Base-by-base conservation (phyloP, 139 green algal genomes). In the Micractinium conductrix region DNA sequence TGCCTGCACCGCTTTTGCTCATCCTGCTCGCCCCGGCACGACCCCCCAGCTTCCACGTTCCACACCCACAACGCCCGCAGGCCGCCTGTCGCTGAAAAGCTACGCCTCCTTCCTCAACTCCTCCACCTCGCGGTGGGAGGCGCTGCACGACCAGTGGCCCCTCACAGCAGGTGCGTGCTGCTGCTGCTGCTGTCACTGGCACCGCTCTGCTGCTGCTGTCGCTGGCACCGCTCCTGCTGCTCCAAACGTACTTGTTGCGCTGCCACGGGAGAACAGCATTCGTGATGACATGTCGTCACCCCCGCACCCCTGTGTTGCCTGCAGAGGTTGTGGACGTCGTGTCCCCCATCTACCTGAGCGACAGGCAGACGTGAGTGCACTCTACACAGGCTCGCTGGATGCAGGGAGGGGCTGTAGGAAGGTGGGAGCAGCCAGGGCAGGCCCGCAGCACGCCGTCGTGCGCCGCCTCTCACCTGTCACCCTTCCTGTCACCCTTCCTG, bases 21-120 rank as follows among this genome's bases (percentile, higher is more conserved):
- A 76, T 50, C 70, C 35, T 53, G 19, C 53, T 24, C 53, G 2
- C 53, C 7, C 53, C n/a, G n/a, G n/a, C n/a, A n/a, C n/a, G n/a
- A 74, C 35, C 1, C 35, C n/a, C 12, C 28, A n/a, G n/a, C n/a
- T n/a, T n/a, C n/a, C 8, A 16, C 53, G 12, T 21, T 62, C 53
- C 5, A 1, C 35, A 21, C 24, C 40, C 26, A 35, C 70, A 21
- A 21, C 40, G 9, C 14, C 9, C 75, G 80, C 63, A 83, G 67
- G 24, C 33, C 75, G 63, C 35, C 40, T 93, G 82, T 44, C 40
- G 10, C 65, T 94, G 70, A 81, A 76, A n/a, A 80, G 82, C 50
- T 87, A 80, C 38, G 87, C 91, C 26, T 90, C 89, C 53, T 96
- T 94, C 86, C 85, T 96, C 53, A 97, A 97, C 87, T 94, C 92